phyloP scores from a whole-genome alignment of 169 alveolate genomes.

The Amoebophrya sp. region DNA sequence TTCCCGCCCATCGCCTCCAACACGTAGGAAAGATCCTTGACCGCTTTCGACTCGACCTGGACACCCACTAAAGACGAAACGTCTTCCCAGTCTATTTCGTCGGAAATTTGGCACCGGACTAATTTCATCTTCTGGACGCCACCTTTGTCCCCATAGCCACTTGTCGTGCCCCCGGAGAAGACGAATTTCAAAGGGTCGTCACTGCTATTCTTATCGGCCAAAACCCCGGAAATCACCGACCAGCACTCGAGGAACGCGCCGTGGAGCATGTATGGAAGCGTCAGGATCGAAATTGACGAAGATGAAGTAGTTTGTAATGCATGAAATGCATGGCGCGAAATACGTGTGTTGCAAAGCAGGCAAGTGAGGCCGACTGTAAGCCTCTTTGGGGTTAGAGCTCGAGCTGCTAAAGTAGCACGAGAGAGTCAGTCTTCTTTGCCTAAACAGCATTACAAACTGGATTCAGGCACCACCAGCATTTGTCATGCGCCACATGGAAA shows the following conservation, averaged over 20 bases:
- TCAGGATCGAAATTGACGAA: too few species aligned
- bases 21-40: neutral
- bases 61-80: neutral
- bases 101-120: neutral
- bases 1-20: neutral
- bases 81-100: neutral
- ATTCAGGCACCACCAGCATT: too few species aligned
- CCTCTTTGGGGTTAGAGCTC: too few species aligned
- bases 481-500: too few species aligned
- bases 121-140: neutral
- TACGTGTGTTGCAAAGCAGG: too few species aligned
- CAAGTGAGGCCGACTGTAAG: too few species aligned
- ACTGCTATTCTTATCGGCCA: neutral
- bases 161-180: neutral
- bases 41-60: neutral
- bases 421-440: too few species aligned
- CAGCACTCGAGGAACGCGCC: neutral
- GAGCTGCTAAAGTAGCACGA: too few species aligned
- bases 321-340: too few species aligned
- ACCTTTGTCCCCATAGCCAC: neutral
- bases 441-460: too few species aligned
- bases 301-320: too few species aligned
- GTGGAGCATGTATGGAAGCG: too few species aligned
- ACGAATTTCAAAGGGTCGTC: neutral
- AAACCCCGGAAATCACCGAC: neutral